Evolutionary conservation across 2,329 filamentous ascomycete genomes (phyloP).

Genomic region (Anthostomella pinea): DNA sequence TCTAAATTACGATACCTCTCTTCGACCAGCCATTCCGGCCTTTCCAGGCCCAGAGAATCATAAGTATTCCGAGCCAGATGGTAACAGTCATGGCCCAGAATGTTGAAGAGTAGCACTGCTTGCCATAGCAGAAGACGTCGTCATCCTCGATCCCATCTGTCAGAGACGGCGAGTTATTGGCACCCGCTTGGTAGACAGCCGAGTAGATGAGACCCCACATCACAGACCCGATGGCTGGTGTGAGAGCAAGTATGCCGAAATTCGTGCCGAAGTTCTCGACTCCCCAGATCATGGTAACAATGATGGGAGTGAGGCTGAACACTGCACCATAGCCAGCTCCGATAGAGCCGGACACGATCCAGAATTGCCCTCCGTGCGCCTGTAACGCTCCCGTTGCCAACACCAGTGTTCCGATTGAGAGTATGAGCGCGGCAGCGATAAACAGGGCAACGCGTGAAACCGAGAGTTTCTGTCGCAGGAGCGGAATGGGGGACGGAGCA

Average conservation of each 20-base stretch:
- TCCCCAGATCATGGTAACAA: slow-evolving; percentile 96
- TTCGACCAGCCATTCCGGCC: slow-evolving; percentile 72
- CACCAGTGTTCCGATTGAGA: slow-evolving; percentile 73
- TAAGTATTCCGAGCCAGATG: slow-evolving; percentile 71
- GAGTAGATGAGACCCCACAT: slow-evolving; percentile 92
- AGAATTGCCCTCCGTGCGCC: slow-evolving; percentile 74
- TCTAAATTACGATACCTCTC: slow-evolving; percentile 66
- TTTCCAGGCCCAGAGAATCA: slow-evolving; percentile 80
- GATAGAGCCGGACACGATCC: slow-evolving; percentile 78
- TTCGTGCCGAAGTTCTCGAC: slow-evolving; percentile 99
- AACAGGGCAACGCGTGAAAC: slow-evolving; percentile 81
- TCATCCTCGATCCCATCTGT: slow-evolving; percentile 34
- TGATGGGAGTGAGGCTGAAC: slow-evolving; percentile 85
- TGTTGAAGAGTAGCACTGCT: slow-evolving; percentile 72
- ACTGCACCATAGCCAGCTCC: slow-evolving; percentile 91
- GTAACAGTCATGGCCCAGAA: slow-evolving; percentile 85
- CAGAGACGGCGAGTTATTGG: slow-evolving; percentile 40
- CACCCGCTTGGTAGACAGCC: slow-evolving; percentile 69
- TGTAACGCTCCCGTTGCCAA: slow-evolving; percentile 76
- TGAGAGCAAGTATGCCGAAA: slow-evolving; percentile 92
- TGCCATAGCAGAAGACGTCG: slow-evolving; percentile 74
- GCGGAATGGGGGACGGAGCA: slow-evolving; percentile 28
- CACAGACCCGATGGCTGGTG: slow-evolving; percentile 82
- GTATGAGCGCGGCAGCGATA: slow-evolving; percentile 67
- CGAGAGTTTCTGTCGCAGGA: slow-evolving; percentile 43